Conservation (phyloP, 164 flowering plant species). For the Stephania yunnanensis region DNA sequence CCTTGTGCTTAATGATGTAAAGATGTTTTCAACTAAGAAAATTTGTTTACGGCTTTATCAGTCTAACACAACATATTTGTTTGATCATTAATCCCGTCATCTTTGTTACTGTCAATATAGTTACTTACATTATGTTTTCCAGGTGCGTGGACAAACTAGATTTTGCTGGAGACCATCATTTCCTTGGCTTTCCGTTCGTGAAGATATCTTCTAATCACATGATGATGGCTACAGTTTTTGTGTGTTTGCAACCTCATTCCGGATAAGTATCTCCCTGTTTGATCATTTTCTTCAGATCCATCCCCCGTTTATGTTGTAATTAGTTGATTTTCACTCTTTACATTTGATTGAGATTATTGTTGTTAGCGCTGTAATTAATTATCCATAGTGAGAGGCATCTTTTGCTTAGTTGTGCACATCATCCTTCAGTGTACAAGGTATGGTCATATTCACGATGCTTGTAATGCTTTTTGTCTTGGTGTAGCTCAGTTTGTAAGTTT, state of each 20-base stretch:
- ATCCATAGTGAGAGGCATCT: neutral
- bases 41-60: too few species aligned
- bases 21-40: too few species aligned
- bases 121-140: neutral
- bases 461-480: neutral
- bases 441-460: neutral
- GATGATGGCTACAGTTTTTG: neutral
- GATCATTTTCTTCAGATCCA: neutral
- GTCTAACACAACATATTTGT: neutral
- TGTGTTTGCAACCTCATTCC: neutral
- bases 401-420: neutral
- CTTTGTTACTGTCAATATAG: neutral
- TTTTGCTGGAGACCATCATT: neutral
- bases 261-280: neutral
- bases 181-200: neutral
- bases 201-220: neutral
- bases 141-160: neutral
- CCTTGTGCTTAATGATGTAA: too few species aligned
- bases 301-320: neutral
- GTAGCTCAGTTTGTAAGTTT: neutral
- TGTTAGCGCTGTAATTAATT: slow-evolving; percentile 9
- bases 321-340: neutral
- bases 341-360: neutral
- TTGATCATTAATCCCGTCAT: neutral
- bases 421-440: neutral